Base-by-base conservation (phyloP, 495 filamentous ascomycete species). In the Ascodesmis nigricans region DNA sequence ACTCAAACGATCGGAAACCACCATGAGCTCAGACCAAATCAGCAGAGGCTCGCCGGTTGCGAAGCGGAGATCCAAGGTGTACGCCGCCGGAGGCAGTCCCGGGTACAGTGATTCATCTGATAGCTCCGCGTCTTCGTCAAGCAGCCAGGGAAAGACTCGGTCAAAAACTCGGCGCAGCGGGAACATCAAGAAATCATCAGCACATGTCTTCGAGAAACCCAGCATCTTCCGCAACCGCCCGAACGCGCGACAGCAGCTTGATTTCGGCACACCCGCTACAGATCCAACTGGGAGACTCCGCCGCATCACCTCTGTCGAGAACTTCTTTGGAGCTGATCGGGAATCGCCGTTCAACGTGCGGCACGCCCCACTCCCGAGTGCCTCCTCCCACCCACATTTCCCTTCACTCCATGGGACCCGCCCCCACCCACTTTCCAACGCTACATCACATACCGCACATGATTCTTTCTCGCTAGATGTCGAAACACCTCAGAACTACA, bases 1-100 rank as follows among this genome's bases (percentile, higher is more conserved):
- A 0, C 57, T 97, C 28, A 95, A 95, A 58, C 69, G 90, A 31
- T 90, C 71, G 45, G 87, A 97, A 54, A 74, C 76, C 4, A 73
- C 75, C 9, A 87, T 91, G 76, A 77, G 78, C 46, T 53, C 90
- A 9, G 84, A 90, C 43, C 61, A 14, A 65, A 71, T 39, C 24
- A 49, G 47, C 58, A 54, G 42, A 75, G 78, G 50, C 73, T 71
- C 52, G 66, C 91, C 30, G 79, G 90, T 53, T 73, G 75, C 39
- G 57, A 65, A 43, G 59, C 44, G 39, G 42, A 58, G 35, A 31
- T 44, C 37, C n/a, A n/a, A n/a, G n/a, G n/a, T n/a, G n/a, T n/a
- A n/a, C n/a, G n/a, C n/a, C n/a, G n/a, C n/a, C n/a, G n/a, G n/a
- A n/a, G n/a, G n/a, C n/a, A n/a, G n/a, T n/a, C n/a, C n/a, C n/a